A percentile compares a stretch with the other conserved stretches of the same genome.
These are phyloP conservation scores for Astragalus glycyphyllos DNA, from an alignment of 306 rosid genomes.

Conservation along the genomic window DNA sequence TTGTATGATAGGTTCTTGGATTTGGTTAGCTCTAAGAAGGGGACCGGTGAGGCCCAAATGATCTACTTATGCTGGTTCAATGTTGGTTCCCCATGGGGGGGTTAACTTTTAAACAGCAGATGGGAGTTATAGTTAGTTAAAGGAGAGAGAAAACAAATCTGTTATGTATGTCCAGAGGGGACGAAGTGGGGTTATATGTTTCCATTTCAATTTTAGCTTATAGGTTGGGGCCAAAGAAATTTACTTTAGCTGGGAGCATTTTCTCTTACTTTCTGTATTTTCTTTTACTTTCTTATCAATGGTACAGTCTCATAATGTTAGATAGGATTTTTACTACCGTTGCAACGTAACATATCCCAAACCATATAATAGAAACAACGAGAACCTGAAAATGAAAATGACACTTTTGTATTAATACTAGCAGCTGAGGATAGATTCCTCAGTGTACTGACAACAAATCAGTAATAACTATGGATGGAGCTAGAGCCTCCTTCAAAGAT, in stretches of 20 bases:
- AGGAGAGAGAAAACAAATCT: not conserved
- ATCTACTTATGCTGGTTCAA: not conserved
- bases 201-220: not conserved
- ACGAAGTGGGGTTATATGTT: not conserved
- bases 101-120: not conserved
- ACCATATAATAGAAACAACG: too few species aligned
- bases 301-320: not conserved
- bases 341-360: slow-evolving; percentile 5
- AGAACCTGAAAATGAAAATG: too few species aligned
- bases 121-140: not conserved
- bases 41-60: not conserved
- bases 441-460: too few species aligned
- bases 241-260: not conserved
- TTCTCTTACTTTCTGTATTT: not conserved
- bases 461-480: too few species aligned
- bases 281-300: not conserved
- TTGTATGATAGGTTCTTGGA: slow-evolving; percentile 5
- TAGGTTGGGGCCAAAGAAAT: not conserved
- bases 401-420: too few species aligned
- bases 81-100: not conserved
- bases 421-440: too few species aligned
- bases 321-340: not conserved
- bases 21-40: not conserved
- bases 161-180: not conserved
- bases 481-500: too few species aligned